Evolutionary conservation across 1,284 basidiomycete species (phyloP), one percentile per base, ranked within the genome.

Genomic region (Mixia osmundae): DNA sequence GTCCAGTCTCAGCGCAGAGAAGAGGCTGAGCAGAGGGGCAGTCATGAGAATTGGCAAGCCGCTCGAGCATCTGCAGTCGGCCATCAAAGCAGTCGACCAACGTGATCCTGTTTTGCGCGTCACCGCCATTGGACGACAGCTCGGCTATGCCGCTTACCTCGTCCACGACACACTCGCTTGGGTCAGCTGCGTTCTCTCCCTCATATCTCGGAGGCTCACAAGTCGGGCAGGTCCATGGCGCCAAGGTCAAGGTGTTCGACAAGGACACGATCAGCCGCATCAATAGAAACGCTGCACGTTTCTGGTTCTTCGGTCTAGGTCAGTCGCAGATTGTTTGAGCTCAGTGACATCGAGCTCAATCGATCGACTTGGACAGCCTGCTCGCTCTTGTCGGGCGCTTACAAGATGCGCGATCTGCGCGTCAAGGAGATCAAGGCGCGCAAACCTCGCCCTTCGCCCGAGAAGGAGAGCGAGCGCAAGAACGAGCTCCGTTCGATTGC

Each of bases 21-120:
- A 14, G 8, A 29, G 7, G 7, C 7, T 15, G 12, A 6, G 6
- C 12, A 29, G n/a, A 8, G 8, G 11, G 23, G 6, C 51, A 91
- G 85, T 94, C 35, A 66, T 95, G 66, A 70, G 89, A 15, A 63
- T 95, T 36, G 82, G 85, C 50, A 91, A 94, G 59, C 85, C 85
- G 21, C 50, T 91, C 44, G 89, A 97, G 56, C 83, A 94, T 60
- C 65, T 91, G 14, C 91, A 97, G 57, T 71, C 82, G 3, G 83
- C 82, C 16, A 61, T 94, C 38, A 76, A 74, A 44, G 73, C 59
- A 11, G 43, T 60, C 53, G 65, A 38, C 66, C 68, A 50, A 5
- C 10, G 30, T 4, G 50, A 53, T 32, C 53, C 69, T 16, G 60
- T 69, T n/a, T 78, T 94, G 48, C 74, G 76, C 46, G 61, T 82